Evolutionary conservation across 352 stramenopile species (phyloP), one percentile per base, ranked within the genome.

Genomic region (Pythium chondricola): DNA sequence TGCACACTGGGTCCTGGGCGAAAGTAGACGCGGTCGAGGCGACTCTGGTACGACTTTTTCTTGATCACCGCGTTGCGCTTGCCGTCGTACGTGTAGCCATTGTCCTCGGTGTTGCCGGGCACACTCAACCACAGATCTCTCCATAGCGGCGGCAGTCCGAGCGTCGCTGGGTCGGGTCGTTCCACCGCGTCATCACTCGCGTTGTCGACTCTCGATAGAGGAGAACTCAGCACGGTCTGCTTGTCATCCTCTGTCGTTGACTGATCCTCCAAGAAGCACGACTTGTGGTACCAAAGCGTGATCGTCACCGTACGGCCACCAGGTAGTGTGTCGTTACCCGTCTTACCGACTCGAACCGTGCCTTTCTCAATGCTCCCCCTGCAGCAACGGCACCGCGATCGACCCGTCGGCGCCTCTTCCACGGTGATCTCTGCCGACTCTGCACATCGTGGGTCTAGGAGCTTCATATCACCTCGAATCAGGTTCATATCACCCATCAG

Each of bases 401-500:
- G 65, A 13, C 50, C 61, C 0, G 47, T 70, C 32, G 78, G 83
- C 18, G 80, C 74, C 4, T 58, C 35, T 35, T 88, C 80, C 5
- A 88, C 56, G 7, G 72, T 67, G 22, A 91, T 42, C 41, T 80
- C 64, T 2, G 56, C 63, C 11, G 68, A 47, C 1, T 25, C 52
- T 0, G 61, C 62, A 8, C 71, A 43, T 17, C 47, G 33, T 29
- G 52, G 32, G 57, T 88, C 76, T 43, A 88, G 54, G 17, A 85
- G 45, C 40, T 72, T 79, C 58, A 86, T 68, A 39, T 91, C 80
- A 0, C 54, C 54, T 17, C 61, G 61, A 18, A 91, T 37, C 21
- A 91, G 48, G 56, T 91, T 88, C 4, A 60, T 88, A 39, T 91
- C 80, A 18, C 74, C 80, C 76, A 91, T 88, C 49, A 91, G 76